A percentile compares a stretch with the other conserved stretches of the same genome.
Evolutionary conservation across 495 filamentous ascomycete genomes (phyloP).

Genomic region (Apiosordaria backusii): DNA sequence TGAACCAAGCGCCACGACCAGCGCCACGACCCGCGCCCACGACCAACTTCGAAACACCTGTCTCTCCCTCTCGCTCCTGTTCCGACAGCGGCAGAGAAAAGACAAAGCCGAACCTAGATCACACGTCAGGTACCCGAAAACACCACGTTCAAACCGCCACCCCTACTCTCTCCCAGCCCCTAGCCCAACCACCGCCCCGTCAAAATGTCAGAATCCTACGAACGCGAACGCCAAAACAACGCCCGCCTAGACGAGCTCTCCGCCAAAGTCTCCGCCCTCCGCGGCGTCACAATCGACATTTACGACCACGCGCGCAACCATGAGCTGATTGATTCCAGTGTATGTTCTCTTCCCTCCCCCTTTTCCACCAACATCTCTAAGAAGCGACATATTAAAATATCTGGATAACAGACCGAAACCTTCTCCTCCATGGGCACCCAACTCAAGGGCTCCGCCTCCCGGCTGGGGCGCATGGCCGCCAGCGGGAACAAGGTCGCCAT

Average conservation of each 20-base stretch:
- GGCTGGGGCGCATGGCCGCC: constrained; percentile 89
- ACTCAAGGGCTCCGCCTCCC: constrained; percentile 78
- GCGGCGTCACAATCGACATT: constrained; percentile 96
- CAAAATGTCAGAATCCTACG: constrained; percentile 88
- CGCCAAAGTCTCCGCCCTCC: constrained; percentile 83
- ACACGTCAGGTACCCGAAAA: too few species aligned
- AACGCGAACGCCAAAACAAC: constrained; percentile 95
- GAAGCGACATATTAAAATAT: background rate
- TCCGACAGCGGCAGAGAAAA: background rate
- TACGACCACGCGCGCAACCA: constrained; percentile 91
- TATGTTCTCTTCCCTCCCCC: constrained; percentile 40
- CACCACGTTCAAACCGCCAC: background rate
- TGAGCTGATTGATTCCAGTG: constrained; percentile 78
- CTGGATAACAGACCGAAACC: constrained; percentile 44
- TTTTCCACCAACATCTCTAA: background rate
- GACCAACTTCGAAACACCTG: background rate
- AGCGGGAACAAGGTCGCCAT: constrained; percentile 87
- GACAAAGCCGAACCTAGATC: background rate
- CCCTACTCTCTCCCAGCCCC: constrained; percentile 3
- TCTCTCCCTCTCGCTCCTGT: background rate
- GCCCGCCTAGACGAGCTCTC: constrained; percentile 88
- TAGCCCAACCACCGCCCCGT: constrained; percentile 9
- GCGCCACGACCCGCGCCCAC: background rate
- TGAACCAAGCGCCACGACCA: too few species aligned
- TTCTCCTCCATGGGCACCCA: constrained; percentile 59